Percentiles rank a stretch among this genome's conserved stretches.
These are phyloP conservation scores for Fusarium coicis DNA, from an alignment of 2,329 filamentous ascomycete species.

Conservation along the genomic window DNA sequence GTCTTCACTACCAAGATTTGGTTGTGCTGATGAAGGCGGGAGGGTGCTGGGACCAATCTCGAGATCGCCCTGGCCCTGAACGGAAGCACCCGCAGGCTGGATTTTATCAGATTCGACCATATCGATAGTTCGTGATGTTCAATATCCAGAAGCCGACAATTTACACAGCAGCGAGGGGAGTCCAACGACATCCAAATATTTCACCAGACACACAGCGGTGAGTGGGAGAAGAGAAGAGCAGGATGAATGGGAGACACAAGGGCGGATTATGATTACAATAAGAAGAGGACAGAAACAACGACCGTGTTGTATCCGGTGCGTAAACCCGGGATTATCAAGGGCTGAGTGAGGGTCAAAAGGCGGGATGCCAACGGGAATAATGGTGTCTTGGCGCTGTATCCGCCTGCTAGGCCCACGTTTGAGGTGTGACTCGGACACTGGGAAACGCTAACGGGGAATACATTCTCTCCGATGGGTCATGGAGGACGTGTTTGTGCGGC, in stretches of 20 bases:
- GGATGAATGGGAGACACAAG: neutral
- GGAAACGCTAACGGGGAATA: constrained; percentile 30
- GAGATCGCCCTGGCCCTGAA: constrained; percentile 22
- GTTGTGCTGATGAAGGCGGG: constrained; percentile 12
- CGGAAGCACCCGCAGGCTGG: constrained; percentile 6
- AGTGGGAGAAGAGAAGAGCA: neutral
- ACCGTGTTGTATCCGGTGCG: constrained; percentile 25
- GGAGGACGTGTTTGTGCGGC: constrained; percentile 24
- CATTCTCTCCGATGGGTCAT: constrained; percentile 15
- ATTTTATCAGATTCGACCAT: constrained; percentile 26
- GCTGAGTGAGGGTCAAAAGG: constrained; percentile 30
- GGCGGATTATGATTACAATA: neutral
- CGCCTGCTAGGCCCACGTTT: constrained; percentile 33
- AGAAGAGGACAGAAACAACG: constrained; percentile 16
- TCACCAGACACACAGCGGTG: neutral
- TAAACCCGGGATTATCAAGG: constrained; percentile 37
- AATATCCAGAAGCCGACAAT: neutral
- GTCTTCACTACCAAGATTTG: constrained; percentile 23
- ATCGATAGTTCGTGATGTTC: neutral
- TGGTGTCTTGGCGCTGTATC: constrained; percentile 28
- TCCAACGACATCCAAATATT: neutral
- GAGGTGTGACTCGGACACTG: constrained; percentile 26
- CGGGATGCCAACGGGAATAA: constrained; percentile 45
- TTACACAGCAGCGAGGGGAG: neutral
- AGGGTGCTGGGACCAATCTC: constrained; percentile 29